phyloP scores from a whole-genome alignment of 176 grass and related monocot genomes.

The Dendrocalamus sinicus region DNA sequence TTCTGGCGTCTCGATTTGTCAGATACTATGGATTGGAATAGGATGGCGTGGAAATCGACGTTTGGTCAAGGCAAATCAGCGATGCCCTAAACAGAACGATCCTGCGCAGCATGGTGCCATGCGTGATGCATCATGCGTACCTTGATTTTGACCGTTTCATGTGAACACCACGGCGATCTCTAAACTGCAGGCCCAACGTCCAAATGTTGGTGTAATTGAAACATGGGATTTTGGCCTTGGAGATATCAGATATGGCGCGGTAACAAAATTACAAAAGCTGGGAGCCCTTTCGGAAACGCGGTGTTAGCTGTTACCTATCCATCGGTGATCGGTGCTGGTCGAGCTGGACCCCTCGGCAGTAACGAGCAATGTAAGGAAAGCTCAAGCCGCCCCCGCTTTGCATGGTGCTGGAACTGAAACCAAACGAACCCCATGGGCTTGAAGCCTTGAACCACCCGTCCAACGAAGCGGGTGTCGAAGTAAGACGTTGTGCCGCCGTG shows the following conservation, averaged over 20 bases:
- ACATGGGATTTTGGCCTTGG: neutral
- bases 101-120: neutral
- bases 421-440: neutral
- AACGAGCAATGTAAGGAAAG: neutral
- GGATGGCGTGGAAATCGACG: slow-evolving; percentile 33
- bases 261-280: neutral
- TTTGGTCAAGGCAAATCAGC: slow-evolving; percentile 12
- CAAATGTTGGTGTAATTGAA: neutral
- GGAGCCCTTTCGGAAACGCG: neutral
- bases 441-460: neutral
- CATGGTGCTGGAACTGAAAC: neutral
- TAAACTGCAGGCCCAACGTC: neutral
- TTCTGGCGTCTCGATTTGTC: neutral
- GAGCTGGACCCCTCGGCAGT: neutral
- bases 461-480: neutral
- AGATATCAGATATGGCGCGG: neutral
- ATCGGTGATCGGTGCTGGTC: neutral
- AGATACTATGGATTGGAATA: neutral
- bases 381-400: neutral
- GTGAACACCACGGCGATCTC: neutral
- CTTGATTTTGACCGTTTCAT: neutral
- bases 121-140: neutral
- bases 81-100: neutral
- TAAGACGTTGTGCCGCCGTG: neutral
- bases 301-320: neutral